phyloP scores from a whole-genome alignment of 140 eudicot genomes.

The Eryngium alpinum region DNA sequence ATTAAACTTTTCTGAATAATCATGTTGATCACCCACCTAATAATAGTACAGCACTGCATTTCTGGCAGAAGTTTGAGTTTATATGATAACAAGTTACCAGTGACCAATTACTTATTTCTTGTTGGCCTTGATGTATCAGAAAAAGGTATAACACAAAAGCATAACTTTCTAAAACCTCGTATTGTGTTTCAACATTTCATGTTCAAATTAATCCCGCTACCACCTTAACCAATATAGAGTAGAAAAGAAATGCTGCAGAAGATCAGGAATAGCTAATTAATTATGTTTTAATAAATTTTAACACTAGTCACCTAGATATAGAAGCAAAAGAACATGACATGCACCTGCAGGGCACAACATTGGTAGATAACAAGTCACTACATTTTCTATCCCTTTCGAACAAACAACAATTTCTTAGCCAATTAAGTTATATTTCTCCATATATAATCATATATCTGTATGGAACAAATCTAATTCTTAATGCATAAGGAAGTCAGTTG shows the following conservation, averaged over 20 bases:
- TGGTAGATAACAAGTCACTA: background rate
- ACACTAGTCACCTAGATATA: background rate
- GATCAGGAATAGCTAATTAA: background rate
- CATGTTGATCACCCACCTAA: background rate
- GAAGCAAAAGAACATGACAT: background rate
- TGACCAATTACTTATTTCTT: background rate
- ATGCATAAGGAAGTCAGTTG: background rate
- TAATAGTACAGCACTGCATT: background rate
- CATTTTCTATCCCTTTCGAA: background rate
- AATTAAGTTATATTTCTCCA: background rate
- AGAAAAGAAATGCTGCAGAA: background rate
- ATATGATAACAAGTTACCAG: background rate
- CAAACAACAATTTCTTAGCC: background rate
- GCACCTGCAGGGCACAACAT: background rate
- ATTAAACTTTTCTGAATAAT: background rate
- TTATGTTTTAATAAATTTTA: background rate
- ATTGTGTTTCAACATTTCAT: background rate
- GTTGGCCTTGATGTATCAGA: background rate
- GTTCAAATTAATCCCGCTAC: background rate
- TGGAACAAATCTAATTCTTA: background rate
- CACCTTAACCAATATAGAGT: background rate
- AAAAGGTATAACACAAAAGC: too few relatives aligned
- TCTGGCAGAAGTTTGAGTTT: background rate
- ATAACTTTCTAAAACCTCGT: background rate
- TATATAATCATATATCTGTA: background rate